phyloP scores from a whole-genome alignment of 2,329 filamentous ascomycete species.

The Bipolaris bicolor region DNA sequence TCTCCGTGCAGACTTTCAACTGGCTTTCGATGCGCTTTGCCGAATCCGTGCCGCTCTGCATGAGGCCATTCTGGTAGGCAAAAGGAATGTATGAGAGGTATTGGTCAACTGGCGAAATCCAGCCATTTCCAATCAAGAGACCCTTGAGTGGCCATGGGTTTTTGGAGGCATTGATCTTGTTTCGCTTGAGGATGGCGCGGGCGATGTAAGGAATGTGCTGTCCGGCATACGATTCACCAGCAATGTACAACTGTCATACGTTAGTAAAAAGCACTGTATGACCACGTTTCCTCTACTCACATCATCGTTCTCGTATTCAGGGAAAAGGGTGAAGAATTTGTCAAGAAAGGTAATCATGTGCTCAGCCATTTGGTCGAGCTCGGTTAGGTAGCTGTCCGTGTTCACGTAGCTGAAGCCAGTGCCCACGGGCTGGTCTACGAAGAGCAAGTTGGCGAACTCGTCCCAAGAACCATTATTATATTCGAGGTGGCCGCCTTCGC shows the following conservation, averaged over 20 bases:
- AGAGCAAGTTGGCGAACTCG: conserved; percentile 95
- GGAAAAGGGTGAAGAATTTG: conserved; percentile 89
- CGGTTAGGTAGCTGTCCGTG: conserved; percentile 82
- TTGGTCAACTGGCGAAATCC: conserved; percentile 90
- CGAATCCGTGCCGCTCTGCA: conserved; percentile 69
- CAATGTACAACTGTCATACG: conserved; percentile 77
- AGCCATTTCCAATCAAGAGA: conserved; percentile 93
- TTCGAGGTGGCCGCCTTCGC: conserved; percentile 71
- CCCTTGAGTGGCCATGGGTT: conserved; percentile 79
- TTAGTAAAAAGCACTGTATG: conserved; percentile 17
- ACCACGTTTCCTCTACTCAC: conserved; percentile 60
- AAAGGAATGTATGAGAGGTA: conserved; percentile 86
- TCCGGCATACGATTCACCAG: conserved; percentile 95
- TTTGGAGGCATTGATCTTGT: conserved; percentile 61
- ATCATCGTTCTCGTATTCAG: conserved; percentile 89
- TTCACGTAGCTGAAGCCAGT: conserved; percentile 97
- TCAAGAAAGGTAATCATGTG: conserved; percentile 90
- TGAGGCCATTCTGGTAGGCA: conserved; percentile 75
- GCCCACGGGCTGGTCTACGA: conserved; percentile 95
- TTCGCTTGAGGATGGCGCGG: conserved; percentile 86
- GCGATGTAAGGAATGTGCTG: conserved; percentile 98
- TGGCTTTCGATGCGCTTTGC: conserved; percentile 71
- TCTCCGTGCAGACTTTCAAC: conserved; percentile 70
- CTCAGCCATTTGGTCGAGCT: conserved; percentile 84
- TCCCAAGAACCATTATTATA: conserved; percentile 98